A percentile compares a stretch with the other conserved stretches of the same genome.
Evolutionary conservation across 768 basidiomycete species (phyloP).

Genomic region (Mycena leptocephala): DNA sequence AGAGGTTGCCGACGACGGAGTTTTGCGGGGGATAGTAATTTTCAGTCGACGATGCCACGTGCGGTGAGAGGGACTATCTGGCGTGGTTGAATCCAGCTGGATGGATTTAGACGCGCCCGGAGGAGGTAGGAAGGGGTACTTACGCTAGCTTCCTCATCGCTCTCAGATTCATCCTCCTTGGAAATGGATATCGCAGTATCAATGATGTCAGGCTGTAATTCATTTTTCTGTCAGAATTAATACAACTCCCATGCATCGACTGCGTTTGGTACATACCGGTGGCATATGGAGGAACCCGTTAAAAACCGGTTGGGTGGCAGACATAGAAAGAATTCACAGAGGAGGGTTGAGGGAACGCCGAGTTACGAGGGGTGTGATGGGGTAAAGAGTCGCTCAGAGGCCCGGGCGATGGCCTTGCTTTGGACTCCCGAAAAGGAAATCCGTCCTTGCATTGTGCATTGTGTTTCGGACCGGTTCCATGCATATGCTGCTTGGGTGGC

Average conservation of each 20-base stretch:
- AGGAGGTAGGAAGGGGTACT: background rate
- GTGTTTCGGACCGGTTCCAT: background rate
- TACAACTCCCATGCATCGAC: background rate
- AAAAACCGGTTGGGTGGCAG: background rate
- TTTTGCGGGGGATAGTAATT: background rate
- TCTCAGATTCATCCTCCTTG: background rate
- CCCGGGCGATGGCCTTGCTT: background rate
- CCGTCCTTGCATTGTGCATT: background rate
- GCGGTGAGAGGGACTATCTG: background rate
- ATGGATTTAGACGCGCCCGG: background rate
- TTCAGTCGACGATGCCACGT: background rate
- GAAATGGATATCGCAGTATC: background rate
- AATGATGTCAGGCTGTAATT: background rate
- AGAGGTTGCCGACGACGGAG: background rate
- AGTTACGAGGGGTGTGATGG: background rate
- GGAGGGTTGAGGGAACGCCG: background rate
- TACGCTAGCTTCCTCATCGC: background rate
- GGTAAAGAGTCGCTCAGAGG: background rate
- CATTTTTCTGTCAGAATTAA: background rate
- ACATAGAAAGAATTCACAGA: background rate
- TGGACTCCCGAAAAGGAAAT: background rate
- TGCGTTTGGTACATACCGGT: background rate
- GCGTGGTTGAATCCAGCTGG: background rate
- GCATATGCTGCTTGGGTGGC: background rate
- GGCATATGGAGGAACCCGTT: background rate